Conservation (phyloP, 1,284 basidiomycete genomes). For the Ceratobasidium sp. region DNA sequence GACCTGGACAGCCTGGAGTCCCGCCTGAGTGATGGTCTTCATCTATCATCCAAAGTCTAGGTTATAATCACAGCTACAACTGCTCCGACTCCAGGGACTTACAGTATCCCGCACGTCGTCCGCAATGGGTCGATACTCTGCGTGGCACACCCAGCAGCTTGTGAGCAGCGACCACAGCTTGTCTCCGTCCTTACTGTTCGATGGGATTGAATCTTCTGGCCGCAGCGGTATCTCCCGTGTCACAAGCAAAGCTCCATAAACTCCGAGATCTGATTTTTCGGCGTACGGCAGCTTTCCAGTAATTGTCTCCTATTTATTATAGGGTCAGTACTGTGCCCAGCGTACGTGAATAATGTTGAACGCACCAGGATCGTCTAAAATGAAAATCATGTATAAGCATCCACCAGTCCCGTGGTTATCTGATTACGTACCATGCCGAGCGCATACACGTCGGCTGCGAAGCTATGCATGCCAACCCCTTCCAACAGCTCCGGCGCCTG, state of each 20-base stretch:
- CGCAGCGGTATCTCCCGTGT: not conserved
- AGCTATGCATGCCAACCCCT: not conserved
- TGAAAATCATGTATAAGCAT: not conserved
- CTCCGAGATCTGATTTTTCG: not conserved
- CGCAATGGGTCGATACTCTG: not conserved
- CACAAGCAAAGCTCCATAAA: not conserved
- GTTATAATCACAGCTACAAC: not conserved
- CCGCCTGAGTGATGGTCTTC: too few relatives aligned
- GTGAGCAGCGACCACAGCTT: conserved; percentile 6
- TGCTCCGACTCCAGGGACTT: not conserved
- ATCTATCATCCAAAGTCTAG: not conserved
- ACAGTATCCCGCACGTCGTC: not conserved
- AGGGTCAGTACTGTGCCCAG: too few relatives aligned
- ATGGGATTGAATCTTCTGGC: not conserved
- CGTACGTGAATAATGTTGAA: not conserved
- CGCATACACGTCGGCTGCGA: conserved; percentile 10
- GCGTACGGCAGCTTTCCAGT: conserved; percentile 9
- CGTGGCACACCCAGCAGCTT: conserved; percentile 4
- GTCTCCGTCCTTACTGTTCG: not conserved
- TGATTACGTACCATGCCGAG: conserved; percentile 17
- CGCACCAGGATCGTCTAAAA: not conserved
- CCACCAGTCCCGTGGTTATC: not conserved
- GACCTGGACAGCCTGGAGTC: too few relatives aligned
- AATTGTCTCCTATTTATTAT: not conserved
- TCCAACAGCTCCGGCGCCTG: conserved; percentile 12